These are phyloP conservation scores for Mytilinidion resinicola DNA, from an alignment of 495 filamentous ascomycete species.

Conservation along the genomic window DNA sequence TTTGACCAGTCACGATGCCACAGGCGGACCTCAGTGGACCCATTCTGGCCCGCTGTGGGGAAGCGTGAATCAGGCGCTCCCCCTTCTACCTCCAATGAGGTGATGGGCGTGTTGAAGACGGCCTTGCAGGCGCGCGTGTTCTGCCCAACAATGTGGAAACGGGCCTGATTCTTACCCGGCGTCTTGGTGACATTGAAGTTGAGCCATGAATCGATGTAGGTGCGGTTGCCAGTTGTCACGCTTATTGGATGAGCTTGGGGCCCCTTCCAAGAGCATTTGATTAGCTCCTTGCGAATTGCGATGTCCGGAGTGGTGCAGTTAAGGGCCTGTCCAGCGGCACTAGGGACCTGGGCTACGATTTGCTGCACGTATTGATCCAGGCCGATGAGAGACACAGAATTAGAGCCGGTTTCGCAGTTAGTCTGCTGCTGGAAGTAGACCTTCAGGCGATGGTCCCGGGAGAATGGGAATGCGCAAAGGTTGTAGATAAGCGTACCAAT, in stretches of 20 bases:
- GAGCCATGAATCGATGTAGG: slow-evolving; percentile 46
- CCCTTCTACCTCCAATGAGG: slow-evolving; percentile 53
- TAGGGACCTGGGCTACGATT: slow-evolving; percentile 64
- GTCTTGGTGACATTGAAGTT: slow-evolving; percentile 52
- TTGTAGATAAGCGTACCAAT: slow-evolving; percentile 79
- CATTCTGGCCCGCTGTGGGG: slow-evolving; percentile 46
- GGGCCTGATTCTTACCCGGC: slow-evolving; percentile 37
- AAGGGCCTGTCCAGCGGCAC: slow-evolving; percentile 55
- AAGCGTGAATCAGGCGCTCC: slow-evolving; percentile 52
- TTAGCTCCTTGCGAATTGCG: slow-evolving; percentile 41
- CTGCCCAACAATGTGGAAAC: slow-evolving; percentile 53
- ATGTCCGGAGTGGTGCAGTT: slow-evolving; percentile 42
- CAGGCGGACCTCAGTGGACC: slow-evolving; percentile 53
- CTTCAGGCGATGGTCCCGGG: slow-evolving; percentile 69
- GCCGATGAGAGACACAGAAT: slow-evolving; percentile 63
- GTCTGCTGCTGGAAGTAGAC: slow-evolving; percentile 79
- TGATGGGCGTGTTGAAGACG: slow-evolving; percentile 56
- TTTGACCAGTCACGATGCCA: slow-evolving; percentile 72
- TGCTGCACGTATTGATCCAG: slow-evolving; percentile 63
- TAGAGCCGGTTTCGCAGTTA: slow-evolving; percentile 66
- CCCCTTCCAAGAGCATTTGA: slow-evolving; percentile 65
- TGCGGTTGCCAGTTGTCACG: slow-evolving; percentile 15
- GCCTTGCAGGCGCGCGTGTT: slow-evolving; percentile 69
- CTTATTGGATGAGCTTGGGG: slow-evolving; percentile 37
- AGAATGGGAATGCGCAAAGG: slow-evolving; percentile 83